Evolutionary conservation across 192 early-diverging fungal species (phyloP), one percentile per base, ranked within the genome.

Genomic region (Obelidium mucronatum): DNA sequence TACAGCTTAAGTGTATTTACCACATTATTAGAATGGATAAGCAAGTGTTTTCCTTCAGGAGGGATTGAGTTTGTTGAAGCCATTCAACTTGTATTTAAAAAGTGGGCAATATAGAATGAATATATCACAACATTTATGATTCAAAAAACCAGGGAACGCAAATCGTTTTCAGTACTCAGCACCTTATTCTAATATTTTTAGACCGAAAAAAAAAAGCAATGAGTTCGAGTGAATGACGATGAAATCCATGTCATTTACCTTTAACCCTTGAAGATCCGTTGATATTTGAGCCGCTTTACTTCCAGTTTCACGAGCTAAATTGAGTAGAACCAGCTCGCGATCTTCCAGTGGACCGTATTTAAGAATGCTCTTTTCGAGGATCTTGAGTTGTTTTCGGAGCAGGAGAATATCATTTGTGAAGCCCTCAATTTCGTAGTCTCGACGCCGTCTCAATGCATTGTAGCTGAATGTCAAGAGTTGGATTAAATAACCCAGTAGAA

Each of bases 361-460:
- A 30, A 90, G 76, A 36, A 90, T 87, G 6, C 70, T 79, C 55
- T 82, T 84, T 74, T 90, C 89, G 34, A 90, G 80, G 3, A 48
- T 55, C 60, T 80, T 83, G 34, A 91, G 70, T 69, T 90, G 84
- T 48, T 84, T 82, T 26, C 90, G 79, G 37, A 91, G 67, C 26
- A 54, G 67, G 2, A 83, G 30, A 59, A 91, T 91, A 68, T 91
- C 90, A 75, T 86, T 89, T 0, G 90, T 90, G 75, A 91, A 91
- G 8, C 89, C 90, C 70, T 91, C 90, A 67, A 91, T 89, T 74
- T 91, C 90, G 58, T 78, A 85, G 75, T 91, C 83, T 8, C 90
- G 80, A 6, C 90, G 82, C 3, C 82, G 83, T 61, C 85, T 83
- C 40, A 91, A 67, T 0, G 84, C 28, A 26, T 69, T 65, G 72